These are phyloP conservation scores for Peterozyma toletana DNA, from an alignment of 805 yeast genomes.

Conservation along the genomic window DNA sequence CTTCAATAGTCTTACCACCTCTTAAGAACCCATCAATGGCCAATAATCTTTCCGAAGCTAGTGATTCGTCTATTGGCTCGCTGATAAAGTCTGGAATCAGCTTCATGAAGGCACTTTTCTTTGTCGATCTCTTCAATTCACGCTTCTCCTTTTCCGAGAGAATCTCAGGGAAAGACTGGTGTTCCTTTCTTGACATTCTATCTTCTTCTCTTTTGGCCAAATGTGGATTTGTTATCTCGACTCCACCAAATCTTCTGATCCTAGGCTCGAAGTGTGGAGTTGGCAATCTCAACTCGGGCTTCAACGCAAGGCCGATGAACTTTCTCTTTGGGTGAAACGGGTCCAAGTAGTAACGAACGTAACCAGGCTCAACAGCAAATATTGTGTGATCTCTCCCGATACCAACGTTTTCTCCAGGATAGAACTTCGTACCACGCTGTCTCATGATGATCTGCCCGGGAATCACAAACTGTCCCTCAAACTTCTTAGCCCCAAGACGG, in stretches of 20 bases:
- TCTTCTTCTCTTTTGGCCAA: conserved; percentile 53
- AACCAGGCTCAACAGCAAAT: conserved; percentile 88
- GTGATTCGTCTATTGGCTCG: conserved; percentile 16
- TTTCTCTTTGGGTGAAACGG: conserved; percentile 94
- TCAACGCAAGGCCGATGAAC: conserved; percentile 82
- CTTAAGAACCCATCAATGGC: conserved; percentile 45
- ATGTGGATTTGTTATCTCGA: conserved; percentile 38
- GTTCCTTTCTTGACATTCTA: conserved; percentile 63
- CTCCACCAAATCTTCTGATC: conserved; percentile 75
- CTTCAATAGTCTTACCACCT: conserved; percentile 50
- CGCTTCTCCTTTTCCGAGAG: conserved; percentile 32
- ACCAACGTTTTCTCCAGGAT: conserved; percentile 86
- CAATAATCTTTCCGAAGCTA: conserved; percentile 47
- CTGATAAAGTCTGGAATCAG: conserved; percentile 21
- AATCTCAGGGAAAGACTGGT: conserved; percentile 46
- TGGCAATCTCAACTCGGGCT: conserved; percentile 60
- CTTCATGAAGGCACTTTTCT: conserved; percentile 21
- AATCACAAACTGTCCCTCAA: conserved; percentile 69
- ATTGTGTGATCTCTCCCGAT: conserved; percentile 94
- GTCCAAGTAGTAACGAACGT: conserved; percentile 82
- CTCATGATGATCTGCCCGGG: conserved; percentile 87
- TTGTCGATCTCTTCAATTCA: conserved; percentile 26
- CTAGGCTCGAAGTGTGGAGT: conserved; percentile 89
- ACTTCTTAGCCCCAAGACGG: conserved; percentile 83
- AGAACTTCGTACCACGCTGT: conserved; percentile 92